These are phyloP conservation scores for Decorospora gaudefroyi DNA, from an alignment of 2,329 filamentous ascomycete genomes.

Conservation along the genomic window DNA sequence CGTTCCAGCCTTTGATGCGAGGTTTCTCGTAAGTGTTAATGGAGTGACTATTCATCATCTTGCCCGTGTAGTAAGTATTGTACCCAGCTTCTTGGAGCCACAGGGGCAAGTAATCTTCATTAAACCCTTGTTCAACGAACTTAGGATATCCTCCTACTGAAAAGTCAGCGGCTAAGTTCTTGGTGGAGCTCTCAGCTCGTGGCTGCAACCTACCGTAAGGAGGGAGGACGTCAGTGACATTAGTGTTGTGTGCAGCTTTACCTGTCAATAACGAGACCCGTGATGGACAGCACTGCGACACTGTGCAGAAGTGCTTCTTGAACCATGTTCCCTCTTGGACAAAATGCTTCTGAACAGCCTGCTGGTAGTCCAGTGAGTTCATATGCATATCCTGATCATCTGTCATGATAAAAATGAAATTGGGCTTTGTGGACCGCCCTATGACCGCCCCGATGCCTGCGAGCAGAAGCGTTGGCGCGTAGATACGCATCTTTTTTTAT, in stretches of 20 bases:
- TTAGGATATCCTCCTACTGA: conserved; percentile 63
- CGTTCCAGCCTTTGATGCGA: conserved; percentile 62
- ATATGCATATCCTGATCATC: conserved; percentile 70
- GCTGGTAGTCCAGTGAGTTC: conserved; percentile 65
- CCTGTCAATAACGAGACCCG: conserved; percentile 69
- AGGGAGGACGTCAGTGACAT: conserved; percentile 64
- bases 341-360: conserved; percentile 61
- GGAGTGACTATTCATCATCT: conserved; percentile 69
- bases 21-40: conserved; percentile 65
- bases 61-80: conserved; percentile 73
- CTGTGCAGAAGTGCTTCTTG: conserved; percentile 67
- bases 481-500: too few relatives aligned
- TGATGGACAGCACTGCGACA: conserved; percentile 69
- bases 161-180: conserved; percentile 4
- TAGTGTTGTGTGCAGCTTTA: conserved; percentile 70
- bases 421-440: conserved; percentile 40
- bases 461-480: too few relatives aligned
- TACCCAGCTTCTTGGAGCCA: conserved; percentile 73
- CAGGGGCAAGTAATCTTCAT: conserved; percentile 69
- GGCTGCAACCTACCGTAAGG: conserved; percentile 55
- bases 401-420: conserved; percentile 69
- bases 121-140: conserved; percentile 66
- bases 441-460: conserved; percentile 7
- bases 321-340: conserved; percentile 63
- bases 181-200: too few relatives aligned